Evolutionary conservation across 2,329 filamentous ascomycete species (phyloP).

Genomic region (Fonsecaea multimorphosa): DNA sequence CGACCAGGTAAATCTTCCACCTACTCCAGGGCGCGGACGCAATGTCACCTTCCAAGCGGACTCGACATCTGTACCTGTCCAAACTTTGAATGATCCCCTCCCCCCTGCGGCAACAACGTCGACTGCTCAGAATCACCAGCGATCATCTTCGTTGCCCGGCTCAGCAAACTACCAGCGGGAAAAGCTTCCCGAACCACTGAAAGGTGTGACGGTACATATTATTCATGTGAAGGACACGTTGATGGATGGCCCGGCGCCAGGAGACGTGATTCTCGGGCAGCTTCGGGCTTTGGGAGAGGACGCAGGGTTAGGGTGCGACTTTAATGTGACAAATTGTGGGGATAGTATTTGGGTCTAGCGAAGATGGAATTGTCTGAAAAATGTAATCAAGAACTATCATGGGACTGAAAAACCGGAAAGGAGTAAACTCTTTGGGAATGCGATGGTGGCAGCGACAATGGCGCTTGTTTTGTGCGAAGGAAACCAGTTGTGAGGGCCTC

Average conservation of each 20-base stretch:
- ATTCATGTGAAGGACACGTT: constrained; percentile 94
- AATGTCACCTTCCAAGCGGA: constrained; percentile 29
- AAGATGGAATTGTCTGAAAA: background rate
- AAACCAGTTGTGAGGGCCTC: background rate
- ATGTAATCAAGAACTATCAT: background rate
- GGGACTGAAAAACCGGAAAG: background rate
- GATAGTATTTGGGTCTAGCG: constrained; percentile 57
- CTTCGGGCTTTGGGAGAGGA: constrained; percentile 70
- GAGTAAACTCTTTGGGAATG: background rate
- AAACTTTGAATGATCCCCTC: background rate
- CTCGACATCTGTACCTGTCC: constrained; percentile 4
- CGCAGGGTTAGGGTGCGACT: constrained; percentile 76
- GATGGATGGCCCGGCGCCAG: constrained; percentile 69
- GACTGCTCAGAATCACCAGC: background rate
- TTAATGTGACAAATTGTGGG: constrained; percentile 72
- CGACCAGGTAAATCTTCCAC: background rate
- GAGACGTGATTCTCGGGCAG: constrained; percentile 72
- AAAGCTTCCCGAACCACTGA: constrained; percentile 52
- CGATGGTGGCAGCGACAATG: background rate
- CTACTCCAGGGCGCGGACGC: constrained; percentile 19
- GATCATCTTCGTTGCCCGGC: background rate
- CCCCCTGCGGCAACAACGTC: background rate
- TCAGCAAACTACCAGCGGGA: constrained; percentile 5
- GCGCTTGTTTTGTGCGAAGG: background rate
- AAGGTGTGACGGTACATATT: constrained; percentile 78